Evolutionary conservation across 2,329 filamentous ascomycete species (phyloP), one percentile per base, ranked within the genome.

Genomic region (Colletotrichum sp.): DNA sequence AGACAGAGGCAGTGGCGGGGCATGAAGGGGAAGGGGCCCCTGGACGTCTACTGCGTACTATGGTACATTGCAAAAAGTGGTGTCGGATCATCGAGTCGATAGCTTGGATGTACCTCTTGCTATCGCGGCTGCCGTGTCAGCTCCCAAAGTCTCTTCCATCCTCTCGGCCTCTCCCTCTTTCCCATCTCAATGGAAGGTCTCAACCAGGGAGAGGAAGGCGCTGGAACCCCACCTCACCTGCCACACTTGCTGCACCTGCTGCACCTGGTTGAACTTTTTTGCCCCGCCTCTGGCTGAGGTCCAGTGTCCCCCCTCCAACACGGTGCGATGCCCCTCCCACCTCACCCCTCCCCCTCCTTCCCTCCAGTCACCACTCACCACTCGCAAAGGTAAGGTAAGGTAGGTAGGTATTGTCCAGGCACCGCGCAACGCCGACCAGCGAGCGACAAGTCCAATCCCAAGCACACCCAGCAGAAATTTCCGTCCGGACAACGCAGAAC

Each of bases 401-500:
- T 21, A n/a, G 18, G 43, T 21, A 48, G 43, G 43, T 48, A 21
- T 48, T 48, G 43, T 48, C 43, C 43, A 48, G 43, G 43, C 39
- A 26, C 57, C 36, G 36, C 72, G n/a, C 55, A 48, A 32, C 61
- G 69, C 68, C 60, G 68, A 72, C 72, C 67, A 63, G 57, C 67
- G 36, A 63, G 57, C 67, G 36, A 52, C 26, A 12, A 18, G 18
- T 32, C 8, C 28, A 28, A 28, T 70, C 16, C 21, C 24, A 32
- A 34, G 15, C 28, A 30, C 15, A 59, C 24, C 43, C 64, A 71
- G 75, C 76, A 77, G 71, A 78, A 67, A 78, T 74, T 77, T 78
- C 74, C 70, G 26, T 64, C 61, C 34, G 28, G 13, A n/a, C 48
- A 69, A 57, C 30, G 39, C 26, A 28, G 26, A n/a, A 21, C 59